These are phyloP conservation scores for Miscanthus lutarioriparius DNA, from an alignment of 176 grass and related monocot species.

Conservation along the genomic window DNA sequence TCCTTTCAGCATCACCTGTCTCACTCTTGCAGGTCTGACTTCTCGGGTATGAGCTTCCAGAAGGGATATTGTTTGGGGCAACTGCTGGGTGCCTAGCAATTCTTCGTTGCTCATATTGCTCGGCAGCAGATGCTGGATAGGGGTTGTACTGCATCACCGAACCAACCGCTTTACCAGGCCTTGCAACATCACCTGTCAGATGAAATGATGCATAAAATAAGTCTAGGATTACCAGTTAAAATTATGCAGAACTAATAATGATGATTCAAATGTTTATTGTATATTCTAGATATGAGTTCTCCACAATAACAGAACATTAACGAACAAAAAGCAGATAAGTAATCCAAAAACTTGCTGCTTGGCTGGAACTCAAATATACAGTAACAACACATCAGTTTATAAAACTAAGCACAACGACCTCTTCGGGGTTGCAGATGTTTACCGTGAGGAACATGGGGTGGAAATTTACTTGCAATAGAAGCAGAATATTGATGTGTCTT, in stretches of 20 bases:
- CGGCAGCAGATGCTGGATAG: constrained; percentile 28
- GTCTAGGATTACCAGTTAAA: background rate
- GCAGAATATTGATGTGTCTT: constrained; percentile 47
- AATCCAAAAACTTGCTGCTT: background rate
- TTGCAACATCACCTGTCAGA: constrained; percentile 51
- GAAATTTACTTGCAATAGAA: constrained; percentile 50
- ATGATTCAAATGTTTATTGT: background rate
- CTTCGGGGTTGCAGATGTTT: background rate
- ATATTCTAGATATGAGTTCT: background rate
- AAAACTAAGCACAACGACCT: background rate
- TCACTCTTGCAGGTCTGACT: constrained; percentile 80
- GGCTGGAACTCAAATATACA: background rate
- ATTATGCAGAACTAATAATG: background rate
- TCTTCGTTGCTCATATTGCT: constrained; percentile 73
- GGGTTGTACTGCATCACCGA: constrained; percentile 47
- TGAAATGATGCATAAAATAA: constrained; percentile 17
- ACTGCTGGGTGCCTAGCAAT: constrained; percentile 42
- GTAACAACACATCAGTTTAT: background rate
- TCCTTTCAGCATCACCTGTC: constrained; percentile 62
- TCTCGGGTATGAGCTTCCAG: constrained; percentile 63
- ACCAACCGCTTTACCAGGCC: constrained; percentile 66
- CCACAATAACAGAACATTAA: background rate
- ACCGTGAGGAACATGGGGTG: constrained; percentile 59
- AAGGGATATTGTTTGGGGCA: constrained; percentile 55
- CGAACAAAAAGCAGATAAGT: background rate